phyloP scores from a whole-genome alignment of 2,329 filamentous ascomycete species.

The Microascus cirrosus region DNA sequence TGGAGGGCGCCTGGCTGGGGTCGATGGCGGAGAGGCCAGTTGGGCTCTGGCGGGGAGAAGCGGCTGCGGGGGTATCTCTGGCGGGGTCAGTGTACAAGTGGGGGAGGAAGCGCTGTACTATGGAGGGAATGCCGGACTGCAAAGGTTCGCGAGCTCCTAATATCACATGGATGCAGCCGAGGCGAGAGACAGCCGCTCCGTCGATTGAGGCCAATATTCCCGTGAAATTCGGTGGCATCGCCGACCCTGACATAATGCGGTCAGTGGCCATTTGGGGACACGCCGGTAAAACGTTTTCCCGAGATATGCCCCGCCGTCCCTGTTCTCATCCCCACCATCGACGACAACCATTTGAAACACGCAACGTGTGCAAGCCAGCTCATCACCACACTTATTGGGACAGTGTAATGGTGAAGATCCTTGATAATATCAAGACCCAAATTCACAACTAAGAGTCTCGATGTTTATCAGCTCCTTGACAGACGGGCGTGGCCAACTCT shows the following conservation, averaged over 20 bases:
- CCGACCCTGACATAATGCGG: neutral
- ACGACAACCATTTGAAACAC: too few species aligned
- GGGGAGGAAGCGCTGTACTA: neutral
- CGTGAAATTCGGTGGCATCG: neutral
- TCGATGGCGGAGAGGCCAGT: neutral
- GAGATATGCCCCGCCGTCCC: too few species aligned
- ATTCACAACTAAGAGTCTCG: too few species aligned
- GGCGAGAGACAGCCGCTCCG: neutral
- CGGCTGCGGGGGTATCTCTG: neutral
- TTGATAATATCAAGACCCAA: too few species aligned
- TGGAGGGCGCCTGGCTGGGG: neutral
- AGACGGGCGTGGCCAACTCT: too few species aligned
- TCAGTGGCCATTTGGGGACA: neutral
- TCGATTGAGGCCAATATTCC: neutral
- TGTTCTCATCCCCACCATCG: too few species aligned
- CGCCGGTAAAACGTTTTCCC: neutral
- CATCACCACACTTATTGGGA: too few species aligned
- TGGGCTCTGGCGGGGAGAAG: neutral
- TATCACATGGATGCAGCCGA: neutral
- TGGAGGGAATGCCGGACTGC: neutral
- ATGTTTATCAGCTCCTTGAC: too few species aligned
- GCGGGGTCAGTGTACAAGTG: neutral
- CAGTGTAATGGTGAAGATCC: too few species aligned
- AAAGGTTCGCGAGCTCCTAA: neutral
- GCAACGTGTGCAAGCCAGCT: too few species aligned